phyloP scores from a whole-genome alignment of 139 green algal species.

The Dunaliella primolecta region DNA sequence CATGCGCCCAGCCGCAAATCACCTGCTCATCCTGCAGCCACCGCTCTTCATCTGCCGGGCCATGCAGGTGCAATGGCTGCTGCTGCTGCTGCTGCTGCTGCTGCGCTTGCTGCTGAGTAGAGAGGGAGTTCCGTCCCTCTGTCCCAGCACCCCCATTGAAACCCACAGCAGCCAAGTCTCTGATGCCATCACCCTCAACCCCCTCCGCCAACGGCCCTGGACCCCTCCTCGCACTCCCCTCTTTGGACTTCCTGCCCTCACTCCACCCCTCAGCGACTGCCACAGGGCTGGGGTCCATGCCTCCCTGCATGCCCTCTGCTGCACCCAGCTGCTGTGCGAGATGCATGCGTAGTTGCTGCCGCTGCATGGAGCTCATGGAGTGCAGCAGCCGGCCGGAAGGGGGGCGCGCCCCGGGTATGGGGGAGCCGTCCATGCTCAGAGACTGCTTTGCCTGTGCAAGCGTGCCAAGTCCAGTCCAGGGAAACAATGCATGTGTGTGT shows the following conservation, averaged over 20 bases:
- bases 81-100: too few species aligned
- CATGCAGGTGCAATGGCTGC: neutral
- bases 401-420: too few species aligned
- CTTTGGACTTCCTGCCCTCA: neutral
- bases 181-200: neutral
- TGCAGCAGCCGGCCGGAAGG: neutral
- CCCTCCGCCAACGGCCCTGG: neutral
- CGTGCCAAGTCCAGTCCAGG: too few species aligned
- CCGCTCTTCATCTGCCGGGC: neutral
- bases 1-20: too few species aligned
- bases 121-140: neutral
- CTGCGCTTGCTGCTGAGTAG: neutral
- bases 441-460: too few species aligned
- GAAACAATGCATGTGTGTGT: too few species aligned
- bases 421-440: too few species aligned
- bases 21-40: neutral
- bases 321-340: neutral
- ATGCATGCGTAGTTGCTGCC: neutral
- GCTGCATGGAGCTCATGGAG: neutral
- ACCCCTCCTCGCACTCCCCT: neutral
- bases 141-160: neutral
- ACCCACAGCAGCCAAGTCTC: neutral
- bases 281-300: neutral
- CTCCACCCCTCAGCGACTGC: neutral
- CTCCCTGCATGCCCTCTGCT: neutral